Base-by-base conservation (phyloP, 345 rosid genomes). In the Eucalyptus leucophloia region DNA sequence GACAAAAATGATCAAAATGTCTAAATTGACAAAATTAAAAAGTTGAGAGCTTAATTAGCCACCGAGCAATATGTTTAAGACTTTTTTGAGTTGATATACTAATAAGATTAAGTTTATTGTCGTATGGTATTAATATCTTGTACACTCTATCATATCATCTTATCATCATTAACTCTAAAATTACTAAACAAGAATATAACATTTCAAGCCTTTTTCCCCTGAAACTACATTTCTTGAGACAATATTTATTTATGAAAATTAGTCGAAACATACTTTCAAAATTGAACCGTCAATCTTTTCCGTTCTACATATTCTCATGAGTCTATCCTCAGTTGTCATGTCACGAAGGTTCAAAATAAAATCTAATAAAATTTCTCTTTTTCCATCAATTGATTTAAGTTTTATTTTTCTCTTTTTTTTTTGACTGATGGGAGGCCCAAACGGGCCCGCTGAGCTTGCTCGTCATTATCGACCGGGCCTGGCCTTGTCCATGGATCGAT, bases 21-120 rank as follows among this genome's bases (percentile, higher is more conserved):
- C 9, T 62, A 28, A 62, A 30, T 62, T 62, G 16, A 30, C 18
- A 62, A 28, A 62, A 11, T 30, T 30, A 1, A 62, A 62, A 56
- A 56, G 9, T 56, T 1, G 6, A 56, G 7, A 56, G 2, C n/a
- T 62, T 12, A 62, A 62, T 62, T 28, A 6, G 17, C 8, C 11
- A 30, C 15, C 1, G 0, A 12, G 3, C 0, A 62, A 12, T 7
- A 62, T 14, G 16, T 62, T 28, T 28, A 12, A 28, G 8, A 28
- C 9, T 62, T 62, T 60, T 60, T 28, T 30, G 9, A 62, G 69
- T 62, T 30, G 34, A 6, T 62, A 62, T 0, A 30, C 17, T 30
- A 62, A 62, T 62, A 21, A 37, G 3, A 72, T 72, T 13, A 37
- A 37, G 4, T 72, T 72, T 65, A 65, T 4, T 8, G 1, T 19